Evolutionary conservation across 768 basidiomycete genomes (phyloP).

Genomic region (Suillus clintonianus): DNA sequence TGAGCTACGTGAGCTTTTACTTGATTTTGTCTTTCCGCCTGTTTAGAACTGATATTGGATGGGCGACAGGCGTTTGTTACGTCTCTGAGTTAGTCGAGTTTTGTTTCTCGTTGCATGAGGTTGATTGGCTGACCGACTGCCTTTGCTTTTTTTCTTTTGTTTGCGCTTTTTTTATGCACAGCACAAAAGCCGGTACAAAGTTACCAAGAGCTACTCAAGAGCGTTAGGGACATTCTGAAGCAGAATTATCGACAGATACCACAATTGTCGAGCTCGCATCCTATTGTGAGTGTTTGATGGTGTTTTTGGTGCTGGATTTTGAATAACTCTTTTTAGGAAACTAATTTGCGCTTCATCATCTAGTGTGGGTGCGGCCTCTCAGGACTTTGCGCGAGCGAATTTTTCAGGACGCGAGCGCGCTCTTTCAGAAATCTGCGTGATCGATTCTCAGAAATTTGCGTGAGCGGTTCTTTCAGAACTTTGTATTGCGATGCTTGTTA

Average conservation of each 20-base stretch:
- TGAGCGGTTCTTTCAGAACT: neutral
- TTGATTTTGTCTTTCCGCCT: no score
- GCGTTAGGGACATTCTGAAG: constrained; percentile 58
- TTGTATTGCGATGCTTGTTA: neutral
- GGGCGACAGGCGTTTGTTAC: constrained; percentile 59
- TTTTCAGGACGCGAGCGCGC: no score
- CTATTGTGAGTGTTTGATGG: constrained; percentile 43
- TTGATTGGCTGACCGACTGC: no score
- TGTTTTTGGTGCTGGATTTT: neutral
- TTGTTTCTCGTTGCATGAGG: neutral
- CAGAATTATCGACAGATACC: constrained; percentile 70
- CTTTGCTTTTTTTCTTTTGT: no score
- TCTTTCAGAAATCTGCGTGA: no score
- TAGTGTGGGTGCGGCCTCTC: constrained; percentile 7
- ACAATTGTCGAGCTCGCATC: constrained; percentile 74
- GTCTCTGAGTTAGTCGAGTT: constrained; percentile 41
- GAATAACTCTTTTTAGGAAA: constrained; percentile 21
- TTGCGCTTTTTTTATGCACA: no score
- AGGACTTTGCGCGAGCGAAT: no score
- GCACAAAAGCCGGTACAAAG: constrained; percentile 57
- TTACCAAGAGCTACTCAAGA: constrained; percentile 62
- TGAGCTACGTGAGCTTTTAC: constrained; percentile 66
- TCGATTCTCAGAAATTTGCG: no score
- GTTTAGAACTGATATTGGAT: constrained; percentile 4
- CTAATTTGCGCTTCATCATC: constrained; percentile 30